phyloP scores from a whole-genome alignment of 345 rosid species.

The Schrenkiella parvula region DNA sequence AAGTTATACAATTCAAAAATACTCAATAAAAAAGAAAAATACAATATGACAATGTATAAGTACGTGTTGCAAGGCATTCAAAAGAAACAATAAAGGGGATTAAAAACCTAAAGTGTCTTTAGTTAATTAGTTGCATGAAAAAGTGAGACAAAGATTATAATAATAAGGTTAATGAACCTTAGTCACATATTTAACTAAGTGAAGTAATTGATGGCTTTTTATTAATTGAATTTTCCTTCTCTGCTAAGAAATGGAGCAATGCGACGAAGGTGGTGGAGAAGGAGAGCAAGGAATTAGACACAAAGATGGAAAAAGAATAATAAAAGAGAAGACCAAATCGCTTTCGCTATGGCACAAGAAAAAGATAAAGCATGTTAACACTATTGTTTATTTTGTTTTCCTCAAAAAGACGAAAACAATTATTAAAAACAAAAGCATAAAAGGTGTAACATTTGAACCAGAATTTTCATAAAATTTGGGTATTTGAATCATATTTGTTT shows the following conservation, averaged over 20 bases:
- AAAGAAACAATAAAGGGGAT: not conserved
- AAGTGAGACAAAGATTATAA: conserved; percentile 7
- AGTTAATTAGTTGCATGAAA: conserved; percentile 27
- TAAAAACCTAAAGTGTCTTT: conserved; percentile 11
- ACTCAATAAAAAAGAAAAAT: not conserved
- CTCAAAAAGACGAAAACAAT: conserved; percentile 1
- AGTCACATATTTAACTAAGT: not conserved
- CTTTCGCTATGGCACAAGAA: conserved; percentile 30
- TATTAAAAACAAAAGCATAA: conserved; percentile 25
- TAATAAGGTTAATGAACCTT: not conserved
- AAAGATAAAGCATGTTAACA: conserved; percentile 31
- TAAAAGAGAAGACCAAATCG: conserved; percentile 4
- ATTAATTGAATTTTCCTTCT: conserved; percentile 36
- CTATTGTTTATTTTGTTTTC: not conserved
- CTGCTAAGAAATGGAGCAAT: conserved; percentile 39
- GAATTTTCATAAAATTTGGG: not conserved
- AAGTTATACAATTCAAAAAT: not conserved
- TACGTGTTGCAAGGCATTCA: not conserved
- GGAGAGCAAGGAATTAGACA: conserved; percentile 34
- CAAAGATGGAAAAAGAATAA: conserved; percentile 30
- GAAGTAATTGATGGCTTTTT: not conserved
- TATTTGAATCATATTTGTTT: not conserved
- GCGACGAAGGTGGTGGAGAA: conserved; percentile 26
- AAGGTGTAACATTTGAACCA: conserved; percentile 25
- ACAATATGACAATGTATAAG: not conserved